Evolutionary conservation across 306 rosid species (phyloP), one percentile per base, ranked within the genome.

Genomic region (Canavalia ensiformis): DNA sequence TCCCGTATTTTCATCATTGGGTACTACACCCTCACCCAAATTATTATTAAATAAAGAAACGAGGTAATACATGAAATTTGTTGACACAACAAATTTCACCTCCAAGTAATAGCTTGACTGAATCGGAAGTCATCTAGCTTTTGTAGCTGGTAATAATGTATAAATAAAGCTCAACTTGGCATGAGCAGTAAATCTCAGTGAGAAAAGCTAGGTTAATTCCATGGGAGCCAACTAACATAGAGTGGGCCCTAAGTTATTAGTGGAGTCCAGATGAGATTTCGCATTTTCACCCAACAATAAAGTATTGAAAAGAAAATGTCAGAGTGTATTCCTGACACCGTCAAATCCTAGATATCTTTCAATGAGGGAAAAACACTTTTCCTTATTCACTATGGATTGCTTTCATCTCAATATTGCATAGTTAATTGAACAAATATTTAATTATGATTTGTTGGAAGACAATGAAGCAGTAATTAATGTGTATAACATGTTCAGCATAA

Each of bases 401-500:
- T 11, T 30, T 44, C 54, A 2, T 54, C 31, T 50, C 7, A 50
- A 30, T 63, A 64, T 50, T 65, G 42, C 42, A 75, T 0, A 12
- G 34, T 37, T 65, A 12, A 42, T 42, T 41, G 55, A 65, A 30
- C 8, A 25, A 62, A 34, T 18, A 72, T 0, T 70, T 30, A 37
- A 2, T 37, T 62, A 42, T 56, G 79, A 50, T 44, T 60, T 71
- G 60, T 56, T 31, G 75, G 70, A 67, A 65, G 70, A 67, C 63
- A 8, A 54, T 0, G 44, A 55, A 7, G 67, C 82, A 74, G 42
- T 11, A 54, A 68, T 54, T 44, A 37, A 76, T 46, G 44, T 11
- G 66, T 39, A 59, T 65, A n/a, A 37, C 64, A 70, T n/a, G 72
- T 76, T 51, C 45, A 55, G 69, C 63, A 72, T 80, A 44, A 68